Base-by-base conservation (phyloP, 495 filamentous ascomycete species). In the Neurospora africana region DNA sequence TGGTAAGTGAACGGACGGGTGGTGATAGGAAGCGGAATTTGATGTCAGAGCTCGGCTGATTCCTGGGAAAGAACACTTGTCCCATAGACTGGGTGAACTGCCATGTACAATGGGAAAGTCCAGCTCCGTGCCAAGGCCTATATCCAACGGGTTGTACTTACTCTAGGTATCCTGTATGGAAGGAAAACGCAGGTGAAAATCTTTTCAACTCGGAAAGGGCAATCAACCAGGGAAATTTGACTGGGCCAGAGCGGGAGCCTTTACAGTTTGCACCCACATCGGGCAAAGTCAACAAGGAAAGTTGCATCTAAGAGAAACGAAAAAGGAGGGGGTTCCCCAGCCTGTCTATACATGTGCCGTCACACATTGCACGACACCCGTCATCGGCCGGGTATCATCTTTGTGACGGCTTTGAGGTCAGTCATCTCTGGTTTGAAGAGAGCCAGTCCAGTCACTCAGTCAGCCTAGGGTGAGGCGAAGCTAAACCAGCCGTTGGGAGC, bases 351-450 rank as follows among this genome's bases (percentile, higher is more conserved):
- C 70, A 72, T 41, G 38, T 41, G 69, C 65, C 69, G 75, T 77
- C 72, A 77, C 74, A 77, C 75, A 75, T 75, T 69, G 72, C 75
- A 77, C 74, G 70, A 74, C 75, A 77, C 72, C 75, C 74, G 74
- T 77, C 75, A 77, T 73, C 70, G 30, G 75, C 41, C 33, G 74
- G 74, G 70, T 73, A 44, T 38, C 70, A 68, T n/a, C 10, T 71
- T 72, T 75, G 72, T 69, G 41, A 75, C 75, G 30, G 5, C 53
- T 43, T 30, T 21, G 69, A 70, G 39, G 68, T 40, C 53, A 33
- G 53, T 33, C 53, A 33, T 33, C 33, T 65, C 15, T 65, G 53
- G 53, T 19, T 65, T 33, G 15, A 65, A 33, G 15, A 65, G 53
- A 65, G 15, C 23, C 53, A 65, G 15, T 65, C 27, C 53, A 65